Base-by-base conservation (phyloP, 1,284 basidiomycete genomes). In the Ustilago loliicola region DNA sequence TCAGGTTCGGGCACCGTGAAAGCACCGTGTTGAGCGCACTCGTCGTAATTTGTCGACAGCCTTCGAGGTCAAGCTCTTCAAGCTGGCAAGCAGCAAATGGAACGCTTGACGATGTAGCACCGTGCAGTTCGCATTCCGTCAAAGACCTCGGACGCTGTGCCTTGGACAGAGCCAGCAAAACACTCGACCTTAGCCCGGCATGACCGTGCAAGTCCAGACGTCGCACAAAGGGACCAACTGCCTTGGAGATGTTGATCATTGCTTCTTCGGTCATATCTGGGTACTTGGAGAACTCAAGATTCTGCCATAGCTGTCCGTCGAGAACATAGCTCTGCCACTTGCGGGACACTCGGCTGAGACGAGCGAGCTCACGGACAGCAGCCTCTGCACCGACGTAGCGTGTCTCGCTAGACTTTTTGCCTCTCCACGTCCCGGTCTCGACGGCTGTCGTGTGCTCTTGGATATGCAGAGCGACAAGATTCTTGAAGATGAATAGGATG, bases 291-390 rank as follows among this genome's bases (percentile, higher is more conserved):
- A 93, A 89, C 79, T 73, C 67, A 17, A 78, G 60, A 34, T 56
- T 47, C 30, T 88, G 84, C 95, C 95, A 97, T 19, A 96, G 89
- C 84, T 95, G 93, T 9, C 95, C 95, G 84, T 97, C 95, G 75
- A 93, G 91, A 52, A 92, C 91, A 34, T 96, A 90, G 7, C 88
- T 85, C 60, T 90, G 91, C 94, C 95, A 98, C 3, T 88, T 84
- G 83, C 90, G 92, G 21, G 92, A 96, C 1, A 97, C 94, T 93
- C 96, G 84, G 21, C 62, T 67, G 21, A 79, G 64, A 52, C 77
- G 59, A 19, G 65, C 72, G 3, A 79, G 72, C 27, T 79, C 69
- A n/a, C 77, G 61, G 7, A 75, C 53, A 11, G 66, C 77, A 15
- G 66, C 68, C 23, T 79, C 68, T 11, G 47, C 36, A 7, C 72